Evolutionary conservation across 805 yeast species (phyloP).

Genomic region (Pichia californica): DNA sequence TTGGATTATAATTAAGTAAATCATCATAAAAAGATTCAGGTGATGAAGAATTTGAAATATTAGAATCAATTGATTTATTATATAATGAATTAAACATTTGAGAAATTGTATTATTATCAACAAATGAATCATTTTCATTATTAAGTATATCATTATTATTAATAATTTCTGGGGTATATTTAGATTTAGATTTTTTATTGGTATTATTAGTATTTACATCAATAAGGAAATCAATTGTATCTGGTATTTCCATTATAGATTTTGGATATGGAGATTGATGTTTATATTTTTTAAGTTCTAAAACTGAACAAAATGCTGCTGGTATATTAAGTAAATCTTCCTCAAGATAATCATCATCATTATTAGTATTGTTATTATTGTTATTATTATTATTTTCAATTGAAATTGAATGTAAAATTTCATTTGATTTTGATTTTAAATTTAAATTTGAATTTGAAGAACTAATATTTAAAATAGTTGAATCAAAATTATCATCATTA

Average conservation of each 20-base stretch:
- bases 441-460: too few species aligned
- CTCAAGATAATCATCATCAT: not conserved
- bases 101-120: slow-evolving; percentile 14
- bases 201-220: not conserved
- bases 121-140: not conserved
- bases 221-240: slow-evolving; percentile 13
- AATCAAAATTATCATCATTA: slow-evolving; percentile 5
- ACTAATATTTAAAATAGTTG: not conserved
- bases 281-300: slow-evolving; percentile 20
- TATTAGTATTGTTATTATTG: not conserved
- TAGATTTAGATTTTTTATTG: too few species aligned
- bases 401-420: too few species aligned
- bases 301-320: slow-evolving; percentile 22
- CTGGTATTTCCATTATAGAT: slow-evolving; percentile 4
- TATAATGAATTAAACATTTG: slow-evolving; percentile 23
- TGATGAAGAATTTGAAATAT: slow-evolving; percentile 2
- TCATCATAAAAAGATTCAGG: slow-evolving; percentile 7
- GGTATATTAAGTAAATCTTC: slow-evolving; percentile 22
- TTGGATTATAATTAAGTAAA: slow-evolving; percentile 28
- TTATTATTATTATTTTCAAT: too few species aligned
- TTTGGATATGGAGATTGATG: slow-evolving; percentile 15
- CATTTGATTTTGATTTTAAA: too few species aligned
- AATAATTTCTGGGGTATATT: not conserved
- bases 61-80: not conserved
- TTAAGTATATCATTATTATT: not conserved